phyloP scores from a whole-genome alignment of 345 rosid species.

The Mallotus nudiflorus region DNA sequence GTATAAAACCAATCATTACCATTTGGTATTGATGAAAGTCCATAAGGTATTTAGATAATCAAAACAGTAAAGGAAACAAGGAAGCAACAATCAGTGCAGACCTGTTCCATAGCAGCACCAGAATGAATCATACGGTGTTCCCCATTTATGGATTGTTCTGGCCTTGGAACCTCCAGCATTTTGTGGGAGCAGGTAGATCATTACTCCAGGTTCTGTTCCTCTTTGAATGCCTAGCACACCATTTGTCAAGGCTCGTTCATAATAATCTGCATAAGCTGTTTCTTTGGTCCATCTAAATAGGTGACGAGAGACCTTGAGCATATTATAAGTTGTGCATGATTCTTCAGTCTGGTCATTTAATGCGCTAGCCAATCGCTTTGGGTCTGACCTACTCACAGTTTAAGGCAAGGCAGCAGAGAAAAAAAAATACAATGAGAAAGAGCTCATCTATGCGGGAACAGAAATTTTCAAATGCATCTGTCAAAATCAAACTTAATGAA shows the following conservation, averaged over 20 bases:
- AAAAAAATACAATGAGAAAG: neutral
- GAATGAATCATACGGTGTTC: constrained; percentile 61
- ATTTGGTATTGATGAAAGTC: neutral
- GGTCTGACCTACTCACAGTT: constrained; percentile 58
- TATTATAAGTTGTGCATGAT: constrained; percentile 92
- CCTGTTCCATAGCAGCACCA: constrained; percentile 99
- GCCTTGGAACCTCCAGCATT: constrained; percentile 78
- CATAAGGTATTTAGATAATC: neutral
- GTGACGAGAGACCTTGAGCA: constrained; percentile 94
- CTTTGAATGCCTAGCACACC: constrained; percentile 92
- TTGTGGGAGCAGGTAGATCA: constrained; percentile 97
- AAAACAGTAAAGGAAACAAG: neutral
- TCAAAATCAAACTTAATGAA: neutral
- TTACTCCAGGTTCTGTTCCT: constrained; percentile 82
- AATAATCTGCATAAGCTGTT: constrained; percentile 82
- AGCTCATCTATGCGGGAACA: neutral
- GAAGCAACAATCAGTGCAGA: constrained; percentile 18
- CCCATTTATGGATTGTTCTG: constrained; percentile 78
- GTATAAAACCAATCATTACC: neutral
- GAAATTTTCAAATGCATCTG: neutral
- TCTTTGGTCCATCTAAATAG: constrained; percentile 94
- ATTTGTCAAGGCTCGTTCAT: constrained; percentile 85
- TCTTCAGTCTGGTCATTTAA: constrained; percentile 73
- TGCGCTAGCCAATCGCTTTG: constrained; percentile 73
- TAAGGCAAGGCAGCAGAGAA: constrained; percentile 20